Conservation (phyloP, 371 early-diverging fungal species). For the Funneliformis caledonium region DNA sequence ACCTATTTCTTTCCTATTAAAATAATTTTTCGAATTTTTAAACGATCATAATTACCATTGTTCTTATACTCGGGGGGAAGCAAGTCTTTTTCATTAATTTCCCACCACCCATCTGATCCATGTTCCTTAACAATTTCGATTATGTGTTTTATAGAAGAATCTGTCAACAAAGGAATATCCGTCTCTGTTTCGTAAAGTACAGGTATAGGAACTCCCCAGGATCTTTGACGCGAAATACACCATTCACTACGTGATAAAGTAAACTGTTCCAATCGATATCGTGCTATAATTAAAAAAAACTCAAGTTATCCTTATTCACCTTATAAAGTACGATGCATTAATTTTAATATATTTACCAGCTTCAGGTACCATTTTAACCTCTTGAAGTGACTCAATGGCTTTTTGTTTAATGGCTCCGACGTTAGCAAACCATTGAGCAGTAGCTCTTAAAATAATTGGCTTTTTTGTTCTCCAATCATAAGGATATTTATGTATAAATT, state of each 20-base stretch:
- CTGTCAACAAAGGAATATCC: constrained; percentile 70
- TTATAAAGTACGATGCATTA: not conserved
- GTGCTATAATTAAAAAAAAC: constrained; percentile 9
- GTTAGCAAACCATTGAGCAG: constrained; percentile 90
- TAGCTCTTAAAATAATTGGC: constrained; percentile 84
- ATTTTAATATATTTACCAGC: constrained; percentile 52
- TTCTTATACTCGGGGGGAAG: constrained; percentile 70
- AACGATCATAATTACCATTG: constrained; percentile 45
- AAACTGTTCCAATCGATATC: constrained; percentile 64
- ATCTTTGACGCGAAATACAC: constrained; percentile 93
- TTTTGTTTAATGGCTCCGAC: constrained; percentile 62
- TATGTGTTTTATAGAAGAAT: constrained; percentile 70
- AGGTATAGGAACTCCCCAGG: constrained; percentile 85
- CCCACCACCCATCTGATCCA: constrained; percentile 86
- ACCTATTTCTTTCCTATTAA: not conserved
- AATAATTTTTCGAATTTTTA: not conserved
- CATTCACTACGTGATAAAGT: constrained; percentile 78
- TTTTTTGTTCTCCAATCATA: constrained; percentile 93
- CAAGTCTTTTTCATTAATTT: constrained; percentile 67
- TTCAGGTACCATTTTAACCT: constrained; percentile 67
- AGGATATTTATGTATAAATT: constrained; percentile 81
- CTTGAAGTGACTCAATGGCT: constrained; percentile 62
- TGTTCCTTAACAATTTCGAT: constrained; percentile 61
- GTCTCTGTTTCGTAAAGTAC: constrained; percentile 74
- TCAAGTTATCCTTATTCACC: not conserved